These are phyloP conservation scores for Moniliophthora roreri DNA, from an alignment of 1,284 basidiomycete genomes.

Conservation along the genomic window DNA sequence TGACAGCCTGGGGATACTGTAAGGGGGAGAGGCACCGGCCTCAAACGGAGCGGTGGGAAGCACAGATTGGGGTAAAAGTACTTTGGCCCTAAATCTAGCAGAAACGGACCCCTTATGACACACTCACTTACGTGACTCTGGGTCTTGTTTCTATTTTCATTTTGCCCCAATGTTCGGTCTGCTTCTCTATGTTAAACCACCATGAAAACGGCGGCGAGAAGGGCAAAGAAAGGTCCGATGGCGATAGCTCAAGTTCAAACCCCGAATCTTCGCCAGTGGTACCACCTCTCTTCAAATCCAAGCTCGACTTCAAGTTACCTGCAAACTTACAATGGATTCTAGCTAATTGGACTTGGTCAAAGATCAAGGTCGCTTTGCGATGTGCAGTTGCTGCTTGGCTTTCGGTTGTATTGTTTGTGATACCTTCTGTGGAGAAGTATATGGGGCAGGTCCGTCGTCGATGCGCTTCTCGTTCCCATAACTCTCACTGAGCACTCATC, in stretches of 20 bases:
- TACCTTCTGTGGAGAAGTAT: slow-evolving; percentile 45
- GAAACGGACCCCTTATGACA: no score
- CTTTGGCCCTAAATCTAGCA: no score
- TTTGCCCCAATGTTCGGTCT: no score
- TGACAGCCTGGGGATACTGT: no score
- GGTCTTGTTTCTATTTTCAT: no score
- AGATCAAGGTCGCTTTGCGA: slow-evolving; percentile 66
- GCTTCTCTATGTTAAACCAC: no score
- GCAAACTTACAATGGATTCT: slow-evolving; percentile 53
- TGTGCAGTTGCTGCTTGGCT: slow-evolving; percentile 67
- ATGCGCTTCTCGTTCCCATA: neutral
- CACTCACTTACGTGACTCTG: no score
- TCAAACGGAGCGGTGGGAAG: no score
- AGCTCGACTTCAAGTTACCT: slow-evolving; percentile 20
- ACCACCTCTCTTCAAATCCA: neutral
- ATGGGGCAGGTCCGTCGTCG: slow-evolving; percentile 57
- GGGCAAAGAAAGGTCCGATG: neutral
- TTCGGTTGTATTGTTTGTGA: slow-evolving; percentile 61
- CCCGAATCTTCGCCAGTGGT: neutral
- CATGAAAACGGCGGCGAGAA: neutral
- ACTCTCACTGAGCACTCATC: slow-evolving; percentile 8
- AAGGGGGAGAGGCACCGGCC: no score
- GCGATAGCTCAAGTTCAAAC: neutral
- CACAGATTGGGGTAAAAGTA: no score
- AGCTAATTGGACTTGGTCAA: slow-evolving; percentile 54